Base-by-base conservation (phyloP, 2,329 filamentous ascomycete genomes). In the Hymenoscyphus occultus region DNA sequence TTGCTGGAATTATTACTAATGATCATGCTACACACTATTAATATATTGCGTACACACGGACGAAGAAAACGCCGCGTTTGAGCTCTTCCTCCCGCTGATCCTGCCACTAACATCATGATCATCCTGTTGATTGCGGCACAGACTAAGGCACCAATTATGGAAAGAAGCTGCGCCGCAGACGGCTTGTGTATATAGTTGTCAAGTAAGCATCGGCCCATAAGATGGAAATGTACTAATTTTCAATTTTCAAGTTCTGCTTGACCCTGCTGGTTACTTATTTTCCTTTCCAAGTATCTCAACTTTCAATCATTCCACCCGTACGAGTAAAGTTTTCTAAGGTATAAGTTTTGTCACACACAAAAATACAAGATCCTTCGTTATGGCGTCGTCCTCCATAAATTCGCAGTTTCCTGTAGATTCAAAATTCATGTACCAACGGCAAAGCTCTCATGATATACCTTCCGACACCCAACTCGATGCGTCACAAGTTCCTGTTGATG, bases 401-500 rank as follows among this genome's bases (percentile, higher is more conserved):
- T 5, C 56, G 1, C 56, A 57, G 16, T 3, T 3, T 19, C 14
- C 56, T n/a, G n/a, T 19, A 22, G 48, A 54, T 54, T 22, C 19
- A 1, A 57, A 57, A 5, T 57, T 35, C 56, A 12, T 57, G 1
- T 35, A 57, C 19, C 56, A 57, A 39, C 56, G 35, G 12, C 56
- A 57, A 57, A 22, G 7, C 7, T 32, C 31, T 9, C n/a, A 32
- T n/a, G n/a, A 28, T 39, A 19, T 28, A 57, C 13, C 5, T 12
- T 14, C 56, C 6, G 10, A 57, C 19, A 3, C 14, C 13, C 28
- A 32, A 32, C n/a, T 35, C 28, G 56, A 57, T 35, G 56, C 56
- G 7, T 57, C 56, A 16, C 56, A 57, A 13, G 56, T 57, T 35
- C 56, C 56, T n/a, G 31, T 57, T 35, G 56, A 57, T 39, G 56